Conservation (phyloP, 768 basidiomycete genomes). For the Lactarius indigo region DNA sequence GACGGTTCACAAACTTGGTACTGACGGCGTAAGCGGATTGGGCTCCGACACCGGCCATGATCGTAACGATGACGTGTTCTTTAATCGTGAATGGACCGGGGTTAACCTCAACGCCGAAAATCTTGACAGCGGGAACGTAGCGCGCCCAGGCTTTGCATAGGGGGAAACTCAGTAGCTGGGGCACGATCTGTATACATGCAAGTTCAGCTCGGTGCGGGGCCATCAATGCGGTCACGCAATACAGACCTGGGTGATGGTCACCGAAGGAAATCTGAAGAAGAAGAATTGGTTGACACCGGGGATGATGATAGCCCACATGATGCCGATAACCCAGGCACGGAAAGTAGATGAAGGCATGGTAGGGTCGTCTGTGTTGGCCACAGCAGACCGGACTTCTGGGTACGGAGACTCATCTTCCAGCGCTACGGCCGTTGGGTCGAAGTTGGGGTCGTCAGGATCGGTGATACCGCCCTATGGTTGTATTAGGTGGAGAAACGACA, state of each 20-base stretch:
- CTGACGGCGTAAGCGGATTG: slow-evolving; percentile 34
- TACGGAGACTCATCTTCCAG: slow-evolving; percentile 50
- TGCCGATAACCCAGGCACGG: slow-evolving; percentile 38
- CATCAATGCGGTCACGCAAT: background rate
- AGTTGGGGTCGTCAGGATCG: slow-evolving; percentile 36
- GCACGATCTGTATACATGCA: slow-evolving; percentile 43
- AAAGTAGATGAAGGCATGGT: slow-evolving; percentile 37
- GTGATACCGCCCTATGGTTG: slow-evolving; percentile 18
- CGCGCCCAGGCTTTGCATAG: slow-evolving; percentile 57
- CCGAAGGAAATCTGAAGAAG: slow-evolving; percentile 62
- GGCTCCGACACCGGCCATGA: slow-evolving; percentile 40
- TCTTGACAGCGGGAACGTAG: slow-evolving; percentile 47
- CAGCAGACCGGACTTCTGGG: slow-evolving; percentile 50
- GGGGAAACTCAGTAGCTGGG: slow-evolving; percentile 67
- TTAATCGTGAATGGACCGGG: slow-evolving; percentile 74
- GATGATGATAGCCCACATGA: slow-evolving; percentile 53
- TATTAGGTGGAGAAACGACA: background rate
- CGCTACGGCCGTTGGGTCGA: slow-evolving; percentile 31
- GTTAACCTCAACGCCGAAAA: slow-evolving; percentile 53
- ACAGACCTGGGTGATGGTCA: slow-evolving; percentile 31
- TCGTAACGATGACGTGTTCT: slow-evolving; percentile 56
- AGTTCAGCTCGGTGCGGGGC: slow-evolving; percentile 7
- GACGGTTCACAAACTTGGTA: background rate
- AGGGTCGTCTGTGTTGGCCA: slow-evolving; percentile 47
- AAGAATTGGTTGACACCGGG: slow-evolving; percentile 80